These are phyloP conservation scores for Penicillium sp. DNA, from an alignment of 2,329 filamentous ascomycete species.

Conservation along the genomic window DNA sequence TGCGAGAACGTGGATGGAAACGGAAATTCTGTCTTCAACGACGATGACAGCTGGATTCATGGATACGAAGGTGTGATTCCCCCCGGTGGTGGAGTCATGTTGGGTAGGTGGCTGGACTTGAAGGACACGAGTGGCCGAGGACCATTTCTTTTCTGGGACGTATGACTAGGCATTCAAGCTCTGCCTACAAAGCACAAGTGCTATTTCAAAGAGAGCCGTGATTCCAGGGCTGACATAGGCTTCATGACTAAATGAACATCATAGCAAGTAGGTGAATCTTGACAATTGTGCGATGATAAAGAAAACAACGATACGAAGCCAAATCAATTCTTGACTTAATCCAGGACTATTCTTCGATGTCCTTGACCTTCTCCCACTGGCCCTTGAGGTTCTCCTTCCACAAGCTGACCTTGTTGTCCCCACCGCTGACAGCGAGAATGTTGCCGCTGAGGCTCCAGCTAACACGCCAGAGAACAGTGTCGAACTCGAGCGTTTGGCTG, in stretches of 20 bases:
- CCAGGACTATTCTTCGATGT: constrained; percentile 72
- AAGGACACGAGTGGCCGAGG: constrained; percentile 20
- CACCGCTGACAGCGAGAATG: constrained; percentile 86
- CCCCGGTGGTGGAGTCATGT: constrained; percentile 48
- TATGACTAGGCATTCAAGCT: constrained; percentile 6
- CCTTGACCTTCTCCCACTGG: constrained; percentile 96
- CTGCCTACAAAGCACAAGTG: background rate
- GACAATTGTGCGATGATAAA: constrained; percentile 14
- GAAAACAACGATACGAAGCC: constrained; percentile 16
- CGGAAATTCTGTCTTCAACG: constrained; percentile 13
- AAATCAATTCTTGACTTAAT: constrained; percentile 12
- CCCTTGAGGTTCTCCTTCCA: constrained; percentile 99
- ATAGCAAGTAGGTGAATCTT: constrained; percentile 4
- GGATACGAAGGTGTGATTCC: constrained; percentile 50
- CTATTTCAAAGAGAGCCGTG: background rate
- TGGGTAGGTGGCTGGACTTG: constrained; percentile 48
- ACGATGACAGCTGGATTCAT: constrained; percentile 37
- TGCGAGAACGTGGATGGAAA: constrained; percentile 20
- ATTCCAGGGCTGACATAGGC: background rate
- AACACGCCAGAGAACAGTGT: constrained; percentile 88
- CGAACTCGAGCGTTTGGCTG: constrained; percentile 80
- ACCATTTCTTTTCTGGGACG: constrained; percentile 36
- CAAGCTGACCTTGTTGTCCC: constrained; percentile 93
- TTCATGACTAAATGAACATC: background rate
- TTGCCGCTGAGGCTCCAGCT: constrained; percentile 98